Evolutionary conservation across 73 alveolate genomes (phyloP).

Genomic region (Paramecium octaurelia): DNA sequence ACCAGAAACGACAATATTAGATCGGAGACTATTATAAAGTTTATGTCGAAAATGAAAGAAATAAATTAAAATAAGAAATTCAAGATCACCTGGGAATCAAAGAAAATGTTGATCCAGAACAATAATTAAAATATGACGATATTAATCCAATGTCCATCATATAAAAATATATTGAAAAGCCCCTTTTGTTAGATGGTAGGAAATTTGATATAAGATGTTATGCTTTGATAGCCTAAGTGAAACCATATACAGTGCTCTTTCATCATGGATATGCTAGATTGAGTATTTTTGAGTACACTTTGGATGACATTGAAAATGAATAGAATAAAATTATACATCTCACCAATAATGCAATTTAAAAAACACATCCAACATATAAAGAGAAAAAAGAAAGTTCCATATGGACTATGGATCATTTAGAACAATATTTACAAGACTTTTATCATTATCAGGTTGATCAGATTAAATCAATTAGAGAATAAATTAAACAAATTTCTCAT

Average conservation of each 20-base stretch:
- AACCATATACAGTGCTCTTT: slow-evolving; percentile 73
- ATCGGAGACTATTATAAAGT: slow-evolving; percentile 55
- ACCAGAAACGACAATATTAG: slow-evolving; percentile 43
- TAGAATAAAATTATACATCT: slow-evolving; percentile 67
- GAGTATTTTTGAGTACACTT: slow-evolving; percentile 63
- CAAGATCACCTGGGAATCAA: background rate
- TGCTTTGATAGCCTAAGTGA: slow-evolving; percentile 78
- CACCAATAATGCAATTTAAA: slow-evolving; percentile 74
- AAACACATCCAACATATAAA: slow-evolving; percentile 72
- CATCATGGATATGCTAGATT: slow-evolving; percentile 75
- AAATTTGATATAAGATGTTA: slow-evolving; percentile 89
- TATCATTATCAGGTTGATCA: background rate
- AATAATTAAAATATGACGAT: slow-evolving; percentile 60
- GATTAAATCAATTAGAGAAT: background rate
- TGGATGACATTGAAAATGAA: slow-evolving; percentile 64
- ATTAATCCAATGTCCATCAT: slow-evolving; percentile 60
- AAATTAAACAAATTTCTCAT: background rate
- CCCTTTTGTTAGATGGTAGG: slow-evolving; percentile 77
- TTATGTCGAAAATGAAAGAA: slow-evolving; percentile 9
- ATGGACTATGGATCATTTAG: slow-evolving; percentile 48
- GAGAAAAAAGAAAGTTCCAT: slow-evolving; percentile 43
- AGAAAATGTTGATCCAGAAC: background rate
- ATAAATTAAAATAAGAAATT: background rate
- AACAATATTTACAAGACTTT: background rate
- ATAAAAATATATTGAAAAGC: slow-evolving; percentile 82